Evolutionary conservation across 768 basidiomycete species (phyloP), one percentile per base, ranked within the genome.

Genomic region (Trametes maxima): DNA sequence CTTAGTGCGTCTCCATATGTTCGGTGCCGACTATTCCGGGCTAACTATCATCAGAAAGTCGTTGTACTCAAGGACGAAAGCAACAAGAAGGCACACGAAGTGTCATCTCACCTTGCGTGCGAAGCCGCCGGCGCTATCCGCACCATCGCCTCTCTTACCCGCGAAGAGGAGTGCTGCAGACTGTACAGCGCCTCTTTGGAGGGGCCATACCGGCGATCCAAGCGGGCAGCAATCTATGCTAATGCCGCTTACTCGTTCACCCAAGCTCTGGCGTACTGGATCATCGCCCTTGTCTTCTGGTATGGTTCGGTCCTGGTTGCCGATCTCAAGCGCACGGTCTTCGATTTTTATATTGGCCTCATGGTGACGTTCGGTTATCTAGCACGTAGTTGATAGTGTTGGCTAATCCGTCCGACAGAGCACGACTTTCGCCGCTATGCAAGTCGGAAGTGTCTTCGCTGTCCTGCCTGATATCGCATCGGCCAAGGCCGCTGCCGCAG

Each of bases 401-500:
- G 1, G 7, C 37, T 35, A 40, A 16, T 37, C 5, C 53, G n/a
- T 42, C 6, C 35, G 35, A 0, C 67, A 92, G 90, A 82, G 82
- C 65, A 84, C 87, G 10, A 84, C 83, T 5, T 93, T 93, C 68
- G 85, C 89, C 45, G 82, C 92, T 16, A 90, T 94, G 56, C 92
- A 95, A 77, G 94, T 92, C 47, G 92, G 92, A 56, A 92, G 88
- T 63, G 83, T 90, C 43, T 92, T 92, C 73, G 78, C 83, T 3
- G 90, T 92, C 68, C 93, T 95, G 0, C 94, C 95, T 42, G 94
- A 96, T 71, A 81, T 93, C 52, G 92, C 90, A 0, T 89, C 90
- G 1, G 94, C 95, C 25, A 86, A 86, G 65, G 81, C 87, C 24
- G 89, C 94, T 1, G 91, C 83, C 0, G 81, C 84, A n/a, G 82